Evolutionary conservation across 257 asterid species (phyloP).

Genomic region (Salvia rosmarinus): DNA sequence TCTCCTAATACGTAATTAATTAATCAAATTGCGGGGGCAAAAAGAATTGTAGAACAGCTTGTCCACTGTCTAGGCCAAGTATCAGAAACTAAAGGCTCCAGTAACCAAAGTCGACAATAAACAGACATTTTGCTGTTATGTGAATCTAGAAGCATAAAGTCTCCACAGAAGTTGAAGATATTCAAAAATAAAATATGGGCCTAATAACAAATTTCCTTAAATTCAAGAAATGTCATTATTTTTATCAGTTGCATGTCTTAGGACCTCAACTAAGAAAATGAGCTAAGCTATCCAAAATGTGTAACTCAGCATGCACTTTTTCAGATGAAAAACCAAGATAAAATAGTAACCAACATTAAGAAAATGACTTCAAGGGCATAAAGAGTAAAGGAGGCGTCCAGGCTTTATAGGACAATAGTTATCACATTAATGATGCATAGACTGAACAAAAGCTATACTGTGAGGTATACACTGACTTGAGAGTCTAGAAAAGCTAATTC

Average conservation of each 20-base stretch:
- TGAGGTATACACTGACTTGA: background rate
- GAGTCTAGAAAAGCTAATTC: background rate
- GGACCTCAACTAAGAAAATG: background rate
- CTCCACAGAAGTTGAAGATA: too few relatives aligned
- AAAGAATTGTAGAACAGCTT: background rate
- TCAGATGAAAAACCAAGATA: background rate
- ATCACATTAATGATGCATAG: constrained; percentile 14
- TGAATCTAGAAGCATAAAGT: constrained; percentile 12
- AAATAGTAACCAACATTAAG: background rate
- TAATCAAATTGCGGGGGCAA: background rate
- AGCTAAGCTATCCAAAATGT: background rate
- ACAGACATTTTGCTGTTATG: background rate
- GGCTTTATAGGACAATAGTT: background rate
- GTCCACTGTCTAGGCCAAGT: background rate
- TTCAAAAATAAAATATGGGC: background rate
- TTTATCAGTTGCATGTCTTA: background rate
- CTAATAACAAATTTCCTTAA: background rate
- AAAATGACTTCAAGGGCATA: constrained; percentile 4
- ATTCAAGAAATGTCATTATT: background rate
- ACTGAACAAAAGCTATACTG: background rate
- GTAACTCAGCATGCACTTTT: background rate
- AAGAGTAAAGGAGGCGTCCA: background rate
- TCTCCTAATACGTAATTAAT: background rate
- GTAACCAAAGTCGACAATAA: background rate
- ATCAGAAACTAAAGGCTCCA: background rate